These are phyloP conservation scores for Ehretia macrophylla DNA, from an alignment of 257 asterid species.

Conservation along the genomic window DNA sequence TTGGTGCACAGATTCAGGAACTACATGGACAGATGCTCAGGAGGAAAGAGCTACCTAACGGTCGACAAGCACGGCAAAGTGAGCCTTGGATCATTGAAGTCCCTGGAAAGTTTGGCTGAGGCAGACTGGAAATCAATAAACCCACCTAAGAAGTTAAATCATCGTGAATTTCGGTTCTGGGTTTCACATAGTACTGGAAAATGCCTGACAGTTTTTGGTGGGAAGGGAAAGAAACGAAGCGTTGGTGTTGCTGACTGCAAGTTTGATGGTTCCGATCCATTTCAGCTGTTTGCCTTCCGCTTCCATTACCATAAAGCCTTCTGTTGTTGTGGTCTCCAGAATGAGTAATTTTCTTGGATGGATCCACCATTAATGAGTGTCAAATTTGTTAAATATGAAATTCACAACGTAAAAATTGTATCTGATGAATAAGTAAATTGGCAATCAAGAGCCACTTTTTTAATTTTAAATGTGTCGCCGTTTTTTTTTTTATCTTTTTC, in stretches of 20 bases:
- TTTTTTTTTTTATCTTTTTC: no score
- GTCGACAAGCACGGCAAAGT: conserved; percentile 59
- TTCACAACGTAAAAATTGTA: no score
- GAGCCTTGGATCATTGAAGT: conserved; percentile 37
- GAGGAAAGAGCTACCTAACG: conserved; percentile 42
- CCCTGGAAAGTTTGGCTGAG: conserved; percentile 36
- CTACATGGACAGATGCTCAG: conserved; percentile 68
- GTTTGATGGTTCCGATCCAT: conserved; percentile 44
- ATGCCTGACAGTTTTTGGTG: conserved; percentile 48
- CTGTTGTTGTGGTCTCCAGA: conserved; percentile 55
- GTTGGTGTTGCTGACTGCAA: conserved; percentile 53
- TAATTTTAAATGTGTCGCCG: no score
- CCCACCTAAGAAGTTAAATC: conserved; percentile 59
- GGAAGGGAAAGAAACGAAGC: conserved; percentile 30
- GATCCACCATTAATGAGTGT: neutral
- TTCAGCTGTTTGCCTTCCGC: conserved; percentile 65
- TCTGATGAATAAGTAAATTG: no score
- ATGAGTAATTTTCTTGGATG: conserved; percentile 23
- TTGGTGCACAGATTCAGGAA: conserved; percentile 50
- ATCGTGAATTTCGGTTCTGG: conserved; percentile 59
- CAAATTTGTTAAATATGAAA: no score
- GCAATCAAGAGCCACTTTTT: no score
- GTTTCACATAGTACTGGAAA: conserved; percentile 43
- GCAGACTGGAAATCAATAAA: conserved; percentile 67
- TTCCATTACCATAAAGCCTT: conserved; percentile 62